Evolutionary conservation across 1,284 basidiomycete genomes (phyloP).

Genomic region (Tetrapyrgos nigripes): DNA sequence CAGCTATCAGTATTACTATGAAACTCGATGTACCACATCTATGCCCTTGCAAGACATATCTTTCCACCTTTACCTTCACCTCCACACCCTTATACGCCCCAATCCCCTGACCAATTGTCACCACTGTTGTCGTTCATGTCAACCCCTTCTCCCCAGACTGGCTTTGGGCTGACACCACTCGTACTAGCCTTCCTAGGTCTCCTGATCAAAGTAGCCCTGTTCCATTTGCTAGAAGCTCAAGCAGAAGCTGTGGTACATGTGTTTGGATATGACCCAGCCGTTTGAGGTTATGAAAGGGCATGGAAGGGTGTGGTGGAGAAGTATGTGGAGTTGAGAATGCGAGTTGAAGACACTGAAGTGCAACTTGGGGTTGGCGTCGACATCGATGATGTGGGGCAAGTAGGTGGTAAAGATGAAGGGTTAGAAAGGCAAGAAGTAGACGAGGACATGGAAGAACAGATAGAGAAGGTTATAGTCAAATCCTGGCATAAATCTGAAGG

Average conservation of each 20-base stretch:
- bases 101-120: background rate
- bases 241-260: slow-evolving; percentile 60
- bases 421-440: too few relatives aligned
- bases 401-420: slow-evolving; percentile 36
- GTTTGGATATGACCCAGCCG: too few relatives aligned
- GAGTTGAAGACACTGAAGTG: slow-evolving; percentile 42
- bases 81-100: slow-evolving; percentile 44
- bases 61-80: slow-evolving; percentile 67
- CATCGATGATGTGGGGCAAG: too few relatives aligned
- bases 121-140: too few relatives aligned
- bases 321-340: slow-evolving; percentile 51
- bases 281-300: too few relatives aligned
- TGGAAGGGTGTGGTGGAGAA: slow-evolving; percentile 53
- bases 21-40: slow-evolving; percentile 71
- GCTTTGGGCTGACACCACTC: slow-evolving; percentile 48
- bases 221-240: slow-evolving; percentile 75
- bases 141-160: too few relatives aligned
- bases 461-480: slow-evolving; percentile 51
- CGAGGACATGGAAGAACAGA: too few relatives aligned
- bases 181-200: slow-evolving; percentile 73
- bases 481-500: slow-evolving; percentile 59
- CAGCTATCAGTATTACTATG: slow-evolving; percentile 54
- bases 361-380: slow-evolving; percentile 34
- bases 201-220: slow-evolving; percentile 58
- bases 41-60: slow-evolving; percentile 58